These are phyloP conservation scores for Amoebophrya sp. DNA, from an alignment of 169 alveolate species.

Conservation along the genomic window DNA sequence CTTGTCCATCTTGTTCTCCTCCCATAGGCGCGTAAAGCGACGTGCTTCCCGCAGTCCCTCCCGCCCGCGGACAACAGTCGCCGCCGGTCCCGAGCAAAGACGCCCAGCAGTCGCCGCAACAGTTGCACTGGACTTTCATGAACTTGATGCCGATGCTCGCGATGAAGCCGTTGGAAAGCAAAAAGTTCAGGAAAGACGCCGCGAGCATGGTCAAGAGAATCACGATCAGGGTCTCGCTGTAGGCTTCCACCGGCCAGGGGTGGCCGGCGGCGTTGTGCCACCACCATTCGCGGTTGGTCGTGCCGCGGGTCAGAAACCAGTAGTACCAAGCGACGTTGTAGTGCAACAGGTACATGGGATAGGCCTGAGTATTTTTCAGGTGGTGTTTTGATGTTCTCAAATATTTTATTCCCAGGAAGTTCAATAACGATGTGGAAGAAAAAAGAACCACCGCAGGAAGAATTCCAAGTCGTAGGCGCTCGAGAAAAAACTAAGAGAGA, in stretches of 20 bases:
- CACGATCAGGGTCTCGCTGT: background rate
- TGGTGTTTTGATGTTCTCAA: too few species aligned
- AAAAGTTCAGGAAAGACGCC: background rate
- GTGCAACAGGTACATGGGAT: background rate
- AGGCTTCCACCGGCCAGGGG: background rate
- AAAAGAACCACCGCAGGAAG: too few species aligned
- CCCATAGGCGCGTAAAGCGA: background rate
- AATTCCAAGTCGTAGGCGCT: too few species aligned
- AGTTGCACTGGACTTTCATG: background rate
- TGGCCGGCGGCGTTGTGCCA: background rate
- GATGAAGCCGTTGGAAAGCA: background rate
- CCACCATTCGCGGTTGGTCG: background rate
- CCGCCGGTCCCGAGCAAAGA: background rate
- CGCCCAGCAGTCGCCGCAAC: background rate
- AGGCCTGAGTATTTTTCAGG: too few species aligned
- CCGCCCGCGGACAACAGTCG: background rate
- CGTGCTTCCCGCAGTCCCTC: background rate
- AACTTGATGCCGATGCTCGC: background rate
- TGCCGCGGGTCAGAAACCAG: background rate
- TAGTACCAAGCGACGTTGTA: background rate
- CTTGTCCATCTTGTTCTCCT: too few species aligned
- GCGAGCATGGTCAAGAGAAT: background rate
- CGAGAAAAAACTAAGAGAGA: too few species aligned
- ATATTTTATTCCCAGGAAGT: too few species aligned
- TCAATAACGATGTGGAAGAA: too few species aligned